Base-by-base conservation (phyloP, 2,329 filamentous ascomycete species). In the Penicillium concentricum region DNA sequence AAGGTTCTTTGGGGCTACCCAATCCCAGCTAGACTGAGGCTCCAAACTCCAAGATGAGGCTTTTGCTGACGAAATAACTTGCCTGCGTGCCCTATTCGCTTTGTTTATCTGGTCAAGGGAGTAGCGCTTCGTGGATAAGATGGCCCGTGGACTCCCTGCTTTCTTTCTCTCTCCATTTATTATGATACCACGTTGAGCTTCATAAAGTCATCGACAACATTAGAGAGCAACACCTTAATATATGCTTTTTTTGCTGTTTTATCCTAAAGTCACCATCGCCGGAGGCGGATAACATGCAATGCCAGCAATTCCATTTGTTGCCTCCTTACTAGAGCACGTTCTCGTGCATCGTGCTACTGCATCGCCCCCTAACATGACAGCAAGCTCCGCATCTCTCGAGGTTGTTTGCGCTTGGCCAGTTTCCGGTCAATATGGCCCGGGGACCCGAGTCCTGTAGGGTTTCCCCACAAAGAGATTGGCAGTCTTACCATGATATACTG, bases 321-420 rank as follows among this genome's bases (percentile, higher is more conserved):
- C 26, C 16, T 26, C 51, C 26, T 38, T 57, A 24, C 37, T 64
- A 34, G 58, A 53, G 47, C 39, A 37, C 16, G 32, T 50, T 24
- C 47, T 63, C 26, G 57, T 61, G 54, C 53, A 61, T 28, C 63
- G 63, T 38, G 60, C 48, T 47, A 46, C 51, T 24, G n/a, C 51
- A 34, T 41, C 48, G 37, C 28, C 61, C 34, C 54, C 65, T 9
- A 69, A 69, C 58, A 60, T 61, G 39, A 69, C 69, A n/a, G 58
- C 20, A 37, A 34, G 15, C n/a, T 13, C 35, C 46, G 2, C 59
- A 28, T 42, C 60, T 43, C 55, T 72, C 26, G 67, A 74, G 44
- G 75, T 78, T 41, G 64, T 78, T 15, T 78, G 75, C 59, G 75
- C 75, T n/a, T 78, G 75, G 75, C 74, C 75, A 5, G 69, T 78